Base-by-base conservation (phyloP, 2,329 filamentous ascomycete species). In the Myrmaecium sp. region DNA sequence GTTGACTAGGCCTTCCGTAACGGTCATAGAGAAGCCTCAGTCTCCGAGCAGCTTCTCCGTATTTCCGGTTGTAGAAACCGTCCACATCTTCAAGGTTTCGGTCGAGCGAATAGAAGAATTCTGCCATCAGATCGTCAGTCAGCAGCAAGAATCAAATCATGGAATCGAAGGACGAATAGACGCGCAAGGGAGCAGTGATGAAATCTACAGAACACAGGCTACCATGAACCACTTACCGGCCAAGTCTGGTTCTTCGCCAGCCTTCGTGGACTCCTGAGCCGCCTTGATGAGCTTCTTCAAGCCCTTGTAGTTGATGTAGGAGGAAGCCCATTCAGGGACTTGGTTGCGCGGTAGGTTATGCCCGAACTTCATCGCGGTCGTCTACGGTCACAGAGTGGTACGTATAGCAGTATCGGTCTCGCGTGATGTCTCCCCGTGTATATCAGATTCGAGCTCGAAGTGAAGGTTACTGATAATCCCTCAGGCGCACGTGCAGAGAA, bases 61-160 rank as follows among this genome's bases (percentile, higher is more conserved):
- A 82, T 50, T 94, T 94, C 51, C 84, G 91, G 58, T 92, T 94
- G 62, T 94, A 95, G 54, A 98, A 95, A 27, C 70, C 69, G 53
- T 94, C 83, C 50, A 98, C 86, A 55, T 92, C 79, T 61, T 98
- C 89, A 45, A 98, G 74, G 49, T 95, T 94, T 42, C 89, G 80
- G 50, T 98, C 89, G 51, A 98, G 73, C 36, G 77, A 80, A 53
- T 86, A 93, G 61, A 94, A 93, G 65, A 98, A 93, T 53, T 84
- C 89, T 94, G 60, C 42, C 15, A 21, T 13, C 29, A 18, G 7
- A 31, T 17, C 33, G 22, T 26, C 14, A 25, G 28, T 12, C n/a
- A n/a, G n/a, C n/a, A n/a, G n/a, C n/a, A n/a, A n/a, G n/a, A n/a
- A 8, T 20, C 8, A n/a, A 8, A 20, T 8, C 18, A n/a, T 8